A percentile compares a stretch with the other conserved stretches of the same genome.
Evolutionary conservation across 2,329 filamentous ascomycete species (phyloP).

Genomic region (Fusarium decemcellulare): DNA sequence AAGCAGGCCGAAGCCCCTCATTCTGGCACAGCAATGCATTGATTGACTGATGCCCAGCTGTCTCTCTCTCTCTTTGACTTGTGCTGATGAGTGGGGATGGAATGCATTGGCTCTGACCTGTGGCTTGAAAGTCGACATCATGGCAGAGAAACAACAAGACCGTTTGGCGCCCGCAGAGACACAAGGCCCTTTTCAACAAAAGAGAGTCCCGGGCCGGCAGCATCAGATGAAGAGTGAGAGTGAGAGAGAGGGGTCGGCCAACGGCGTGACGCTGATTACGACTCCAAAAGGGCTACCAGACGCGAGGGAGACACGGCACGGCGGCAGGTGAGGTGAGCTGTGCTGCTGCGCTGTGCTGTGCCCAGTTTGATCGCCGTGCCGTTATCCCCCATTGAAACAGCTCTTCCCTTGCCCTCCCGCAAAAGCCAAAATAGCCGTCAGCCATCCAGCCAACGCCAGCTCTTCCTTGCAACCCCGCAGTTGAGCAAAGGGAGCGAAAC

Average conservation of each 20-base stretch:
- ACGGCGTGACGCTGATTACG: conserved; percentile 32
- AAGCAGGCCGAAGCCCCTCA: conserved; percentile 17
- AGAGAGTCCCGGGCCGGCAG: not conserved
- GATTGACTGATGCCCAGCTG: no score
- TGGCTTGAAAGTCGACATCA: conserved; percentile 8
- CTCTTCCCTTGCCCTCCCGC: not conserved
- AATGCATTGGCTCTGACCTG: not conserved
- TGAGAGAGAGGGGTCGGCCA: conserved; percentile 28
- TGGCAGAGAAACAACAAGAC: not conserved
- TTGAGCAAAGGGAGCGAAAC: conserved; percentile 7
- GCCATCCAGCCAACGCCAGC: not conserved
- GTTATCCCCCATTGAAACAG: conserved; percentile 23
- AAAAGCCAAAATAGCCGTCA: conserved; percentile 13
- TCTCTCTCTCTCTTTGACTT: not conserved
- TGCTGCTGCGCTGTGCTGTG: not conserved
- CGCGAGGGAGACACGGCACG: not conserved
- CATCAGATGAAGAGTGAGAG: not conserved
- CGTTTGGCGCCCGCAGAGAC: not conserved
- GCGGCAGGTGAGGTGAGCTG: no score
- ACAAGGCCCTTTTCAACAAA: not conserved
- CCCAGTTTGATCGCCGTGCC: conserved; percentile 21
- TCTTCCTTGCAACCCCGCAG: conserved; percentile 30
- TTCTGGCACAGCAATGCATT: not conserved
- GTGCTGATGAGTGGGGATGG: not conserved
- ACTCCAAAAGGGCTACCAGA: conserved; percentile 30